Evolutionary conservation across 2,329 filamentous ascomycete species (phyloP), one percentile per base, ranked within the genome.

Genomic region (Talaromyces rugulosus): DNA sequence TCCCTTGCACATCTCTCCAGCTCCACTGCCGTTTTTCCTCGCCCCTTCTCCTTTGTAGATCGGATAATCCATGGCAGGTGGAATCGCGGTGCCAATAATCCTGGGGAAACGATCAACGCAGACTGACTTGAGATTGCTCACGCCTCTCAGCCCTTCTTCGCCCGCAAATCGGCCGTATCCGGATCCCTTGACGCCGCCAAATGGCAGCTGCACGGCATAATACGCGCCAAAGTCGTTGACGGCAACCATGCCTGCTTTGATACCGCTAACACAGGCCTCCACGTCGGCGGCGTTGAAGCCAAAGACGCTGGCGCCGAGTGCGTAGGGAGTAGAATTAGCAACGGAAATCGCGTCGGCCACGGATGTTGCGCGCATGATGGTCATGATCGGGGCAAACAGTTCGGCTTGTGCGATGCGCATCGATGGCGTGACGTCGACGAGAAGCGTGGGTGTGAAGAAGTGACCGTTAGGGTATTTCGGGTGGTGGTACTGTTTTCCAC

Each of bases 181-280:
- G 28, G 90, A 96, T 0, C 92, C 94, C 62, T 86, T 87, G n/a
- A 91, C 87, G 59, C 93, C 95, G 42, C 95, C 95, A 76, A 99
- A 99, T 0, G 95, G 95, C 44, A 99, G 79, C 77, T 96, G 92
- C 7, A 96, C 93, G 58, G 94, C 92, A 73, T 99, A 99, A 75
- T 88, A 97, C 31, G 87, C 89, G 23, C 89, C 95, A 71, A 99
- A 99, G 78, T 99, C 95, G 74, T 99, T 99, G 68, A 99, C 86
- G 28, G 92, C 87, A 0, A 98, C 91, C 90, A 96, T 97, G 52
- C 95, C 95, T 0, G 90, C 87, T 65, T 89, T 86, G 58, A 97
- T 82, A 28, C 86, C 85, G 23, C 77, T 77, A 1, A 94, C 86
- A 31, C 96, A 86, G 16, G 79, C 79, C 16, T 83, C 76, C 1